Evolutionary conservation across 1,284 basidiomycete genomes (phyloP), one percentile per base, ranked within the genome.

Genomic region (Tilletia setariae): DNA sequence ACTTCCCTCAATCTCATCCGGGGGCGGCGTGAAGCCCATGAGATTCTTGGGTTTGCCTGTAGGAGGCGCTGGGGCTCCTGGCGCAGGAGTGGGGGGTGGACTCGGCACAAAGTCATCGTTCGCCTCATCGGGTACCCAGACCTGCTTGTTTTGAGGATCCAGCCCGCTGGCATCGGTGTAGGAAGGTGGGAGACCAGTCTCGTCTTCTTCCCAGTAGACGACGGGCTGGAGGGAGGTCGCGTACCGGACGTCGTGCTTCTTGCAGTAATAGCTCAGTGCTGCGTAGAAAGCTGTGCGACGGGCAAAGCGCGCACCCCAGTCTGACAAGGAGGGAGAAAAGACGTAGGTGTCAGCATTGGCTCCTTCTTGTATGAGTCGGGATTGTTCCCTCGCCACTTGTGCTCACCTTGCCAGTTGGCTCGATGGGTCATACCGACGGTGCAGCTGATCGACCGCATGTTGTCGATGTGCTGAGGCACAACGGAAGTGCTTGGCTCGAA

Each of bases 381-480:
- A 40, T 11, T 49, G 46, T 49, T 16, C 19, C 4, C 19, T 16
- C 46, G 6, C 46, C 3, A 7, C 21, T 16, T n/a, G 6, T 6
- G 35, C 56, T 32, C 28, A 61, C 56, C 56, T 64, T 81, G 79
- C 73, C 74, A 81, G 30, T 78, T 81, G 65, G 75, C 76, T 59
- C 78, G 68, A 53, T 79, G 78, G 7, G 78, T 79, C 79, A 81
- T 81, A 64, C 75, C 78, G 42, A 79, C 75, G 6, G 78, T 80
- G 66, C 75, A 76, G 42, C 78, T 76, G 42, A 79, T 70, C 16
- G 69, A 64, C 2, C 77, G 75, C 79, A 77, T 79, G 70, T 76
- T 78, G 49, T 75, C 71, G 69, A 80, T 75, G 67, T 70, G 67
- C 62, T 79, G 77, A 32, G 76, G 77, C 2, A 78, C 74, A 35